Evolutionary conservation across 768 basidiomycete species (phyloP).

Genomic region (Neoboletus subvelutipes): DNA sequence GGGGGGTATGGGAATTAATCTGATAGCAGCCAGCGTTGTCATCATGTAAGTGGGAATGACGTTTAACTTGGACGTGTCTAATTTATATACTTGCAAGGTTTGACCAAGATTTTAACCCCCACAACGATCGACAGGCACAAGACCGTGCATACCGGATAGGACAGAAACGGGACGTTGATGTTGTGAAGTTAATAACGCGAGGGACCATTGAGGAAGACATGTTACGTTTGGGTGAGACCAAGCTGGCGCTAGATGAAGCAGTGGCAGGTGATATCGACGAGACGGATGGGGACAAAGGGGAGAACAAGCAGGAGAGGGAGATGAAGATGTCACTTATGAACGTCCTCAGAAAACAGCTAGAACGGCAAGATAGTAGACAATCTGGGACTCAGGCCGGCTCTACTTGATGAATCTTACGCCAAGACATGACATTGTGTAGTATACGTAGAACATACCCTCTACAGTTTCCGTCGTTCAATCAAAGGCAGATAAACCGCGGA

Average conservation of each 20-base stretch:
- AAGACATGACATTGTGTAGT: constrained; percentile 13
- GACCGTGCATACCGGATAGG: constrained; percentile 98
- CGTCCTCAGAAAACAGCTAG: constrained; percentile 79
- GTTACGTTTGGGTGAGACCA: constrained; percentile 83
- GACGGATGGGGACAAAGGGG: constrained; percentile 55
- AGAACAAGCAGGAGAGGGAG: constrained; percentile 68
- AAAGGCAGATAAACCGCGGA: constrained; percentile 58
- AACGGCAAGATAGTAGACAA: constrained; percentile 44
- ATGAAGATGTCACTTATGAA: constrained; percentile 88
- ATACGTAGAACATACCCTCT: constrained; percentile 24
- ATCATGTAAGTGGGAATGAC: constrained; percentile 62
- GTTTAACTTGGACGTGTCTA: neutral
- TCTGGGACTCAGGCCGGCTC: constrained; percentile 3
- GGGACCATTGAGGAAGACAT: constrained; percentile 98
- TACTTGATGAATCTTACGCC: constrained; percentile 11
- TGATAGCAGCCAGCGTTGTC: constrained; percentile 94
- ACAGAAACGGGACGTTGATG: constrained; percentile 90
- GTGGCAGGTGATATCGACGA: constrained; percentile 76
- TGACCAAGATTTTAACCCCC: constrained; percentile 97
- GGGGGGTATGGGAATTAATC: constrained; percentile 94
- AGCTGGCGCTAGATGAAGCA: constrained; percentile 89
- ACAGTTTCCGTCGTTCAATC: constrained; percentile 21
- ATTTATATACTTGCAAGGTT: constrained; percentile 53
- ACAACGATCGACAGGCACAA: constrained; percentile 97
- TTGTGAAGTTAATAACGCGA: constrained; percentile 88